phyloP scores from a whole-genome alignment of 352 stramenopile genomes.

The Hyaloperonospora arabidopsidis region DNA sequence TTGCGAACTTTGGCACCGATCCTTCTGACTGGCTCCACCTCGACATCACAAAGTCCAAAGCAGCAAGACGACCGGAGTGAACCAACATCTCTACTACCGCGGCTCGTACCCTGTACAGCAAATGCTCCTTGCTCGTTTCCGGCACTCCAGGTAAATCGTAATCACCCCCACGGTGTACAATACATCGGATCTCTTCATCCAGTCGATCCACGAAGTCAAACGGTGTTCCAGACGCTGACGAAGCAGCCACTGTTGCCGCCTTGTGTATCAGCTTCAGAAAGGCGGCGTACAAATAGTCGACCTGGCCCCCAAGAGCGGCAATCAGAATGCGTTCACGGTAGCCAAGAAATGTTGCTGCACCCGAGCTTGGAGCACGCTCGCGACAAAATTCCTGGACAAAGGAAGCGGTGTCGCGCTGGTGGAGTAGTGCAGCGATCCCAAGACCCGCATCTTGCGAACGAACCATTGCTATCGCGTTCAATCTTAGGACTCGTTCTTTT shows the following conservation, averaged over 20 bases:
- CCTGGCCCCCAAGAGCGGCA: constrained; percentile 31
- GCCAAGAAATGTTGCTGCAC: constrained; percentile 36
- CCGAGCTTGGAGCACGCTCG: constrained; percentile 21
- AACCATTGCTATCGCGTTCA: constrained; percentile 45
- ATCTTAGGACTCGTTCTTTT: constrained; percentile 46
- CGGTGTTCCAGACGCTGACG: constrained; percentile 3
- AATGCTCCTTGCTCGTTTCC: constrained; percentile 37
- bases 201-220: constrained; percentile 45
- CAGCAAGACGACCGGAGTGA: constrained; percentile 38
- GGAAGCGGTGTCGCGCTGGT: constrained; percentile 45
- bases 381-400: constrained; percentile 44
- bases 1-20: constrained; percentile 15
- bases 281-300: constrained; percentile 39
- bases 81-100: constrained; percentile 43
- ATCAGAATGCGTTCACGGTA: constrained; percentile 33
- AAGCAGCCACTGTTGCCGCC: constrained; percentile 23
- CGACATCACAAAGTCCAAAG: constrained; percentile 52
- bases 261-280: constrained; percentile 36
- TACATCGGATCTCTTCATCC: constrained; percentile 44
- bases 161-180: constrained; percentile 28
- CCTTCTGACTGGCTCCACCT: constrained; percentile 30
- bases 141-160: constrained; percentile 31
- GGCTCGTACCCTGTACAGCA: constrained; percentile 30
- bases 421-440: constrained; percentile 41
- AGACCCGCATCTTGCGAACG: constrained; percentile 50